phyloP scores from a whole-genome alignment of 2,329 filamentous ascomycete species.

The Emmonsia crescens region DNA sequence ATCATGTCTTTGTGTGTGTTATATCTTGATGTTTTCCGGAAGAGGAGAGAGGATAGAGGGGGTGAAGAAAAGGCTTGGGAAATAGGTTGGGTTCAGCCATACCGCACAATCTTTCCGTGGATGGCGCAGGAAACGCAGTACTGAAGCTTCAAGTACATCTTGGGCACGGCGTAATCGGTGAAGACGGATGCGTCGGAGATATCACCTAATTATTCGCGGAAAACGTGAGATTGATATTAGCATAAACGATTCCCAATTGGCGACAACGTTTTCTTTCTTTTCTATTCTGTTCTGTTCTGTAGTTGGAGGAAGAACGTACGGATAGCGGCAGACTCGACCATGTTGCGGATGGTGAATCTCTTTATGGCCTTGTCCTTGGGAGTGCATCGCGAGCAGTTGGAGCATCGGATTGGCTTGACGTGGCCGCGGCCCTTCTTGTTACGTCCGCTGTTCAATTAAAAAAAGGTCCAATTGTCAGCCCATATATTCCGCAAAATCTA shows the following conservation, averaged over 20 bases:
- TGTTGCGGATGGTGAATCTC: constrained; percentile 99
- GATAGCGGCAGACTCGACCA: constrained; percentile 99
- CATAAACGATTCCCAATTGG: not conserved
- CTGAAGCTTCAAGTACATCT: constrained; percentile 99
- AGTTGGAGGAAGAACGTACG: constrained; percentile 51
- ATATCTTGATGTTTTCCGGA: not conserved
- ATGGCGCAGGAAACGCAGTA: constrained; percentile 99
- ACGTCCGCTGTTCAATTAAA: constrained; percentile 57
- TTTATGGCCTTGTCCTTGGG: constrained; percentile 99
- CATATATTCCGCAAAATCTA: not conserved
- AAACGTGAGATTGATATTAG: constrained; percentile 5
- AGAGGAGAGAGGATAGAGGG: not conserved
- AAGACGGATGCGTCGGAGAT: constrained; percentile 99
- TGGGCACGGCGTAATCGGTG: constrained; percentile 97
- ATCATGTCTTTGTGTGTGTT: not conserved
- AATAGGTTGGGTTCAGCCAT: constrained; percentile 42
- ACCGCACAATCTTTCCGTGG: constrained; percentile 99
- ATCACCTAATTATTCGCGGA: constrained; percentile 59
- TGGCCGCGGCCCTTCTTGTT: constrained; percentile 99
- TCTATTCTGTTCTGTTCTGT: not conserved
- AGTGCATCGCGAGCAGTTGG: constrained; percentile 79
- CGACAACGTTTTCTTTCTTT: not conserved
- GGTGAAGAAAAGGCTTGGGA: not conserved
- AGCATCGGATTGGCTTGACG: constrained; percentile 97
- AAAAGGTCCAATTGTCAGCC: constrained; percentile 6